Evolutionary conservation across 2,329 filamentous ascomycete species (phyloP).

Genomic region (Aureobasidium uvarum): DNA sequence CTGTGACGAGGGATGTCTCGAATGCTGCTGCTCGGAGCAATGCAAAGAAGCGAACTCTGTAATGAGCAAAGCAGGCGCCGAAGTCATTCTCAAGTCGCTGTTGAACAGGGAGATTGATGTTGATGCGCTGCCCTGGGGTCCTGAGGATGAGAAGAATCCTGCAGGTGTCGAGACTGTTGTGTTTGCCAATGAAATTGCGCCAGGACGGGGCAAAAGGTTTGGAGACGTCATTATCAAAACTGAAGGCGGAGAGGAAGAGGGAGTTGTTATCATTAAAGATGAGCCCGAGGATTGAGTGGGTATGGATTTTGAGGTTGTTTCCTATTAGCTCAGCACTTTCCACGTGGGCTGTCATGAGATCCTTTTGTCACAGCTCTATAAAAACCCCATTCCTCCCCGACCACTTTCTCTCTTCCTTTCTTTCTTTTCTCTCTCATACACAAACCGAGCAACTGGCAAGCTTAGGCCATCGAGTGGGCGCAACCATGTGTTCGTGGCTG

Average conservation of each 20-base stretch:
- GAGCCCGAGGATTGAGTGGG: slow-evolving; percentile 13
- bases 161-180: slow-evolving; percentile 80
- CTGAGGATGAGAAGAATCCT: slow-evolving; percentile 64
- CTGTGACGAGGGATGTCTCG: slow-evolving; percentile 78
- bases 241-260: slow-evolving; percentile 33
- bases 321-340: neutral
- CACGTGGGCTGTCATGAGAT: neutral
- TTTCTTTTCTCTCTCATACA: neutral
- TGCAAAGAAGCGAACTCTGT: slow-evolving; percentile 88
- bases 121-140: slow-evolving; percentile 80
- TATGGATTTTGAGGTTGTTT: neutral
- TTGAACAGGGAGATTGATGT: slow-evolving; percentile 76
- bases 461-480: neutral
- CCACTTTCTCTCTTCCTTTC: neutral
- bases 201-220: slow-evolving; percentile 42
- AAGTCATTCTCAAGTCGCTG: slow-evolving; percentile 74
- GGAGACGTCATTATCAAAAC: slow-evolving; percentile 45
- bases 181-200: slow-evolving; percentile 64
- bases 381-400: no score
- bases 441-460: neutral
- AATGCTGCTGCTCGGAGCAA: slow-evolving; percentile 81
- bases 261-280: slow-evolving; percentile 21
- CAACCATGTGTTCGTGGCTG: neutral
- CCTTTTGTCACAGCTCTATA: no score
- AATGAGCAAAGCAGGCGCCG: slow-evolving; percentile 87